These are phyloP conservation scores for Albugo candida DNA, from an alignment of 352 stramenopile genomes.

Conservation along the genomic window DNA sequence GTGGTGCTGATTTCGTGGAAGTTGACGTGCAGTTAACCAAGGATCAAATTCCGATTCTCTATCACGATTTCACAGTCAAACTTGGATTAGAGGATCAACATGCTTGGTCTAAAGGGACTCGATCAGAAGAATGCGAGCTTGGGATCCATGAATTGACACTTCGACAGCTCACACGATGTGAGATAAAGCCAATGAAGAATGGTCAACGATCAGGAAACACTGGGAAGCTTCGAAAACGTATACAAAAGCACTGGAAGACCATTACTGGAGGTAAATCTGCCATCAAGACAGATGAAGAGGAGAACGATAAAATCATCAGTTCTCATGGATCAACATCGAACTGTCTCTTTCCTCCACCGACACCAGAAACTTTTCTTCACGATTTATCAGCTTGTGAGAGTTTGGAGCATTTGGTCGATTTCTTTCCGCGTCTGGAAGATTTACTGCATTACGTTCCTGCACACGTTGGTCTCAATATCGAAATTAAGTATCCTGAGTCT, in stretches of 20 bases:
- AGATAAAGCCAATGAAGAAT: slow-evolving; percentile 17
- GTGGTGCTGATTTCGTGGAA: slow-evolving; percentile 60
- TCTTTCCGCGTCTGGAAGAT: slow-evolving; percentile 45
- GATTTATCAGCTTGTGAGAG: background rate
- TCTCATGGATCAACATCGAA: background rate
- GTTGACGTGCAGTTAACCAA: slow-evolving; percentile 74
- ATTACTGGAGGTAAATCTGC: background rate
- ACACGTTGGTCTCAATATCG: slow-evolving; percentile 54
- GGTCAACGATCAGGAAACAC: background rate
- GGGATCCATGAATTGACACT: slow-evolving; percentile 49
- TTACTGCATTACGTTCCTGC: slow-evolving; percentile 51
- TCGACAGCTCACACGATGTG: slow-evolving; percentile 29
- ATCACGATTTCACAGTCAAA: slow-evolving; percentile 59
- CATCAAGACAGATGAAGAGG: background rate
- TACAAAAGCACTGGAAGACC: slow-evolving; percentile 43
- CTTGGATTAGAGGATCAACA: slow-evolving; percentile 38
- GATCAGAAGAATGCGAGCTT: slow-evolving; percentile 34
- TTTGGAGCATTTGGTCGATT: slow-evolving; percentile 28
- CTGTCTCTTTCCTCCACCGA: background rate
- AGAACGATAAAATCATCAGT: too few species aligned
- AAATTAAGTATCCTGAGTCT: slow-evolving; percentile 66
- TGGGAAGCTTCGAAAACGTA: slow-evolving; percentile 17
- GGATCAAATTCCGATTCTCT: slow-evolving; percentile 48
- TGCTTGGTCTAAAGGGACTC: slow-evolving; percentile 20
- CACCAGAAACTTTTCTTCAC: background rate